A percentile compares a stretch with the other conserved stretches of the same genome.
These are phyloP conservation scores for Pisolithus thermaeus DNA, from an alignment of 1,284 basidiomycete species.

Conservation along the genomic window DNA sequence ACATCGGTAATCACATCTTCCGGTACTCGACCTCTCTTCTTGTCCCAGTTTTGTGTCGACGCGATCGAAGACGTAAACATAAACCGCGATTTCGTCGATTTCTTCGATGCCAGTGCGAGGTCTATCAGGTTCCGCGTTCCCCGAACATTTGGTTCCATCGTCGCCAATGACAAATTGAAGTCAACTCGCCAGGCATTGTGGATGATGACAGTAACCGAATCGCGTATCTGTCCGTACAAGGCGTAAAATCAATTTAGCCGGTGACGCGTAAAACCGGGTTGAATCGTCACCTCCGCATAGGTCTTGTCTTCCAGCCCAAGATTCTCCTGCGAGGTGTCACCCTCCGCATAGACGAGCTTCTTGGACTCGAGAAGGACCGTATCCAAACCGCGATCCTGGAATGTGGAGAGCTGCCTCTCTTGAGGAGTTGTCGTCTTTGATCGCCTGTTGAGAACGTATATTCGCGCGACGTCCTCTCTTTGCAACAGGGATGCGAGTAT, in stretches of 20 bases:
- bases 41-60: constrained; percentile 20
- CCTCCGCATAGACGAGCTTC: constrained; percentile 23
- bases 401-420: constrained; percentile 16
- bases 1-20: constrained; percentile 25
- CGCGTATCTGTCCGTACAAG: constrained; percentile 14
- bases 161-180: constrained; percentile 35
- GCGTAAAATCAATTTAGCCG: neutral
- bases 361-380: constrained; percentile 10
- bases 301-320: constrained; percentile 14
- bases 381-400: constrained; percentile 14
- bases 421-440: constrained; percentile 10
- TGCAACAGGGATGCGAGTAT: constrained; percentile 25
- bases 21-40: constrained; percentile 21
- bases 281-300: constrained; percentile 12
- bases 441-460: constrained; percentile 29
- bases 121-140: constrained; percentile 34
- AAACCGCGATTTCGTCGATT: constrained; percentile 13
- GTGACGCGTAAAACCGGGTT: neutral
- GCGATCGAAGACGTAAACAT: constrained; percentile 29
- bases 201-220: constrained; percentile 27
- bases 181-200: constrained; percentile 39
- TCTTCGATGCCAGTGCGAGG: constrained; percentile 22
- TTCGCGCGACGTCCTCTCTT: constrained; percentile 12
- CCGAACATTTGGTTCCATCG: constrained; percentile 32
- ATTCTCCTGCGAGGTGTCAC: constrained; percentile 15